Base-by-base conservation (phyloP, 2,329 filamentous ascomycete genomes). In the Neonectria neomacrospora region DNA sequence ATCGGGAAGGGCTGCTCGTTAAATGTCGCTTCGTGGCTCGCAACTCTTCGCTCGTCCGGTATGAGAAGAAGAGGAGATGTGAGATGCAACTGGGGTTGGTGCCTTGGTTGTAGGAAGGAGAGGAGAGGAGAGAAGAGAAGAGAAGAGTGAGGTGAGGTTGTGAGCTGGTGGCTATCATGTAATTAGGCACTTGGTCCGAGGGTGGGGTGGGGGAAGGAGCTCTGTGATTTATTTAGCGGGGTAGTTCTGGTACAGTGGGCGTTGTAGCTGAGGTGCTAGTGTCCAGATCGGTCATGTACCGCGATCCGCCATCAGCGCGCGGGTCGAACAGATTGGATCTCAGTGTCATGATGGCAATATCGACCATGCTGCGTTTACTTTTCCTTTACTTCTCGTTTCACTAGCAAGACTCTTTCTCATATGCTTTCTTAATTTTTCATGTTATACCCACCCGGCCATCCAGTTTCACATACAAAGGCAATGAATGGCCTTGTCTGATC, bases 111-210 rank as follows among this genome's bases (percentile, higher is more conserved):
- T 52, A 14, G 9, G 51, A 37, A 20, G 52, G 18, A 39, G 41
- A 63, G 53, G 37, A 59, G 47, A 47, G 57, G 45, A 58, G 42
- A 54, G 57, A 63, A 63, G 58, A 55, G 54, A 18, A 30, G 14
- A 63, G 12, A 37, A 22, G 8, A 20, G 34, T 37, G 26, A 60
- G 50, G 55, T 63, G 59, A 62, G 41, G 59, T 53, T 50, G 14
- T 37, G 34, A 37, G 7, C 14, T 37, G 34, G 61, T 5, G 47
- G 41, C 50, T 22, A 20, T 30, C 14, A 20, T 30, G 22, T 5
- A 32, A 37, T 34, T 22, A 59, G 61, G 55, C 51, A 54, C 26
- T 45, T 30, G 37, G 28, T 45, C 37, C 44, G 34, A 60, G 30
- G 60, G 48, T 53, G 61, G 57, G 60, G 60, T 37, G 60, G 37